phyloP scores from a whole-genome alignment of 2,329 filamentous ascomycete species.

The Sclerotinia borealis region DNA sequence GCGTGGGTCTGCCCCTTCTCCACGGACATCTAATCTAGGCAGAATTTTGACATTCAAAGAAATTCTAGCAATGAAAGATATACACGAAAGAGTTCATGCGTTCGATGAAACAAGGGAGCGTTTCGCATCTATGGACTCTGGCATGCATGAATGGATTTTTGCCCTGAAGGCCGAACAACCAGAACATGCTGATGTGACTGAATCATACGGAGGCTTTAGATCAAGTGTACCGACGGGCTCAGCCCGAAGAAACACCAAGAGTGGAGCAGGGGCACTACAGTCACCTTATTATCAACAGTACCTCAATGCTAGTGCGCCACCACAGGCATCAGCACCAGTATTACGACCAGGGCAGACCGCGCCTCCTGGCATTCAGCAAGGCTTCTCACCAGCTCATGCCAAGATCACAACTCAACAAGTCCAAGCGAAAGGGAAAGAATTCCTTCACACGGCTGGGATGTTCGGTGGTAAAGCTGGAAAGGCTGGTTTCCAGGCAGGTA shows the following conservation, averaged over 20 bases:
- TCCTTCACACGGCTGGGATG: conserved; percentile 75
- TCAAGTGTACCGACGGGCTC: conserved; percentile 16
- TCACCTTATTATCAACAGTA: conserved; percentile 53
- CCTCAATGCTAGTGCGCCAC: conserved; percentile 42
- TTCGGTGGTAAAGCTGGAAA: conserved; percentile 65
- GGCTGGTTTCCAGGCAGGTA: conserved; percentile 63
- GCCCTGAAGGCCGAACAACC: conserved; percentile 41
- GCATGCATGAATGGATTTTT: conserved; percentile 56
- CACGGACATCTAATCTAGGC: conserved; percentile 1
- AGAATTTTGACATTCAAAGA: conserved; percentile 54
- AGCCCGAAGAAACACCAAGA: conserved; percentile 22
- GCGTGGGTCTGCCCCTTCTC: conserved; percentile 12
- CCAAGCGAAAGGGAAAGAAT: conserved; percentile 73
- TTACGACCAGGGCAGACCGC: conserved; percentile 19
- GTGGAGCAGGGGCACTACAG: conserved; percentile 26
- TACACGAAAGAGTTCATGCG: conserved; percentile 63
- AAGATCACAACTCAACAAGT: conserved; percentile 34
- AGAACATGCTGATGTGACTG: conserved; percentile 40
- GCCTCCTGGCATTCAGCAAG: conserved; percentile 24
- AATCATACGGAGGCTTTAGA: conserved; percentile 17
- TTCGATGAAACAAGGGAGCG: conserved; percentile 67
- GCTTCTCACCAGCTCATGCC: conserved; percentile 21
- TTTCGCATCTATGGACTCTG: conserved; percentile 67
- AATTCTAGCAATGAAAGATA: conserved; percentile 63
- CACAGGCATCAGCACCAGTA: conserved; percentile 20